Evolutionary conservation across 2,329 filamentous ascomycete species (phyloP).

Genomic region (Volutella citrinella): DNA sequence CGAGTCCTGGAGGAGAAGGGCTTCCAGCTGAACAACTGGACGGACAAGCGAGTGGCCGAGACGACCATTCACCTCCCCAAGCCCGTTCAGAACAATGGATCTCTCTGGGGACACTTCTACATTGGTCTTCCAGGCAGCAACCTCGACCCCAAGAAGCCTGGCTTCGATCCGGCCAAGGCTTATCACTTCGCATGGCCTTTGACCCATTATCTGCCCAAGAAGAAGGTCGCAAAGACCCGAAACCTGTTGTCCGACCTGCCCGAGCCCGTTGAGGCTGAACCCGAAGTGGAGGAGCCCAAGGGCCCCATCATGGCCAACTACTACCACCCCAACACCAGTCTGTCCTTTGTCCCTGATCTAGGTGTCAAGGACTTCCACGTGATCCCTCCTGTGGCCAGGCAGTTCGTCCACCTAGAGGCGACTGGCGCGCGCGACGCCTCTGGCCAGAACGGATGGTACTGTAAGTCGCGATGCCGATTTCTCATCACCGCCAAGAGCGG

Average conservation of each 20-base stretch:
- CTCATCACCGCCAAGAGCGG: too few relatives aligned
- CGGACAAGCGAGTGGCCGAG: constrained; percentile 73
- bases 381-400: constrained; percentile 70
- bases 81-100: constrained; percentile 85
- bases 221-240: constrained; percentile 82
- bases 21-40: constrained; percentile 76
- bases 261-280: constrained; percentile 39
- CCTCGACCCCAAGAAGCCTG: constrained; percentile 70
- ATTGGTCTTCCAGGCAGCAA: constrained; percentile 72
- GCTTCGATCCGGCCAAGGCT: constrained; percentile 72
- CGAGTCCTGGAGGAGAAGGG: constrained; percentile 76
- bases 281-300: constrained; percentile 51
- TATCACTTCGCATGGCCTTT: constrained; percentile 82
- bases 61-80: constrained; percentile 74
- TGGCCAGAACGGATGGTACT: constrained; percentile 91
- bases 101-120: constrained; percentile 93
- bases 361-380: constrained; percentile 65
- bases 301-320: constrained; percentile 77
- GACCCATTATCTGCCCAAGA: constrained; percentile 87
- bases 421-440: constrained; percentile 78
- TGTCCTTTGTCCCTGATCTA: constrained; percentile 80
- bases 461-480: constrained; percentile 30
- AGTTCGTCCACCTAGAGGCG: constrained; percentile 75
- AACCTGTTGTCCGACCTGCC: constrained; percentile 68
- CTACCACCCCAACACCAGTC: constrained; percentile 92